Conservation (phyloP, 257 asterid species). For the Linderniella brevidens region DNA sequence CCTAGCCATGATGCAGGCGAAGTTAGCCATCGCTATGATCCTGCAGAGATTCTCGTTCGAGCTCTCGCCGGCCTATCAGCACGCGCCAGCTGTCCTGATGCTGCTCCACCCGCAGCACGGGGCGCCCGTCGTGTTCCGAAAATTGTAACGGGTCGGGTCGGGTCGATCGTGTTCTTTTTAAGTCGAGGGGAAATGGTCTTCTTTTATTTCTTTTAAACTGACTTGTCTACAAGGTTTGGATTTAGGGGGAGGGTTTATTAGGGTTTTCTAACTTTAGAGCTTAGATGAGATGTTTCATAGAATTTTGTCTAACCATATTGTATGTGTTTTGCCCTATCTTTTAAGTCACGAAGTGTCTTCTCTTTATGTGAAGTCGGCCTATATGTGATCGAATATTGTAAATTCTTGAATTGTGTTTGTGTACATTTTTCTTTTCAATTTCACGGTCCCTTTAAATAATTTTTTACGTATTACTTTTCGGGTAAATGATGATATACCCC, state of each 20-base stretch:
- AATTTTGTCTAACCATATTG: slow-evolving; percentile 15
- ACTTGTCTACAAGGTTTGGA: too few relatives aligned
- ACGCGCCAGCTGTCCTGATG: slow-evolving; percentile 60
- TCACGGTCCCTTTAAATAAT: too few relatives aligned
- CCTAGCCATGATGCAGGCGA: slow-evolving; percentile 68
- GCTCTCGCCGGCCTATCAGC: slow-evolving; percentile 50
- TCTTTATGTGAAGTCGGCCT: neutral
- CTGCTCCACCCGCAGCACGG: slow-evolving; percentile 66
- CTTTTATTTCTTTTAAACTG: too few relatives aligned
- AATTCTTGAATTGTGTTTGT: slow-evolving; percentile 18
- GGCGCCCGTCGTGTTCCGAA: slow-evolving; percentile 65
- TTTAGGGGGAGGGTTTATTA: slow-evolving; percentile 6
- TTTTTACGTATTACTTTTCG: too few relatives aligned
- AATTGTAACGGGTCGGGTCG: slow-evolving; percentile 14
- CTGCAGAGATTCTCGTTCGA: slow-evolving; percentile 56
- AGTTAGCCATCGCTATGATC: slow-evolving; percentile 53
- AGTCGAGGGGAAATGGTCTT: neutral
- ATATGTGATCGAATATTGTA: slow-evolving; percentile 16
- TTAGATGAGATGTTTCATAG: slow-evolving; percentile 5
- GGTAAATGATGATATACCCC: too few relatives aligned
- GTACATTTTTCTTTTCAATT: too few relatives aligned
- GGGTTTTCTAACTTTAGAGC: slow-evolving; percentile 5
- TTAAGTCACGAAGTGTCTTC: too few relatives aligned
- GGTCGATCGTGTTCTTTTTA: neutral
- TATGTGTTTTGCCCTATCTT: slow-evolving; percentile 2